phyloP scores from a whole-genome alignment of 2,329 filamentous ascomycete genomes.

The Arthroderma sp. region DNA sequence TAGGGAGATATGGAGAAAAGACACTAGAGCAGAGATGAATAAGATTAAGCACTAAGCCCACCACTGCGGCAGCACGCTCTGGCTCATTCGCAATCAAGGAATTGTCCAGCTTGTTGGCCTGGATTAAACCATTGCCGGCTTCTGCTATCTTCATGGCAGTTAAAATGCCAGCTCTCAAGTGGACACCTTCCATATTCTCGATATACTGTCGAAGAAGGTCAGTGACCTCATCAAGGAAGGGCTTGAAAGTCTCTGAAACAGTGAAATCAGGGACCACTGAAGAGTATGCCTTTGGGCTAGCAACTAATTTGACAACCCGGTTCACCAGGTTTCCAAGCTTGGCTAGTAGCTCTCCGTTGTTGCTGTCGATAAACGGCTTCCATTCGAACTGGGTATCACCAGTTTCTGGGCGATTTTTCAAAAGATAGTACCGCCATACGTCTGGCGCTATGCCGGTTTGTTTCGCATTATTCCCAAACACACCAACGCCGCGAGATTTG shows the following conservation, averaged over 20 bases:
- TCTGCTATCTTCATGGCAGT: slow-evolving; percentile 46
- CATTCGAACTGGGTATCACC: slow-evolving; percentile 74
- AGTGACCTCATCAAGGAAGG: slow-evolving; percentile 36
- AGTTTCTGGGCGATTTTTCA: slow-evolving; percentile 64
- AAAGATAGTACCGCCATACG: slow-evolving; percentile 73
- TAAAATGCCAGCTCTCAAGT: slow-evolving; percentile 43
- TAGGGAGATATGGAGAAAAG: slow-evolving; percentile 72
- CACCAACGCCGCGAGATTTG: slow-evolving; percentile 68
- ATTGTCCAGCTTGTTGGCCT: slow-evolving; percentile 50
- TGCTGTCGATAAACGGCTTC: slow-evolving; percentile 59
- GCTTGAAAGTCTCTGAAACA: slow-evolving; percentile 28
- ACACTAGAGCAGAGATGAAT: slow-evolving; percentile 69
- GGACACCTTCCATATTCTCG: slow-evolving; percentile 46
- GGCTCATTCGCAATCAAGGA: slow-evolving; percentile 46
- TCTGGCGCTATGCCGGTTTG: slow-evolving; percentile 64
- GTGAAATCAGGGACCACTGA: slow-evolving; percentile 47
- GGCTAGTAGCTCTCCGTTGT: slow-evolving; percentile 64
- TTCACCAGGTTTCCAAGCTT: slow-evolving; percentile 57
- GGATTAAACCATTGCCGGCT: slow-evolving; percentile 46
- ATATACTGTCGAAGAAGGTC: slow-evolving; percentile 43
- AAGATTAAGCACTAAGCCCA: slow-evolving; percentile 72
- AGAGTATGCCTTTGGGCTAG: slow-evolving; percentile 56
- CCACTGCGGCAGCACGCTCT: slow-evolving; percentile 46
- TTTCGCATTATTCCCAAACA: slow-evolving; percentile 71
- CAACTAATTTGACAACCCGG: slow-evolving; percentile 32